Evolutionary conservation across 805 yeast genomes (phyloP).

Genomic region (Vanderwaltozyma tropicalis): DNA sequence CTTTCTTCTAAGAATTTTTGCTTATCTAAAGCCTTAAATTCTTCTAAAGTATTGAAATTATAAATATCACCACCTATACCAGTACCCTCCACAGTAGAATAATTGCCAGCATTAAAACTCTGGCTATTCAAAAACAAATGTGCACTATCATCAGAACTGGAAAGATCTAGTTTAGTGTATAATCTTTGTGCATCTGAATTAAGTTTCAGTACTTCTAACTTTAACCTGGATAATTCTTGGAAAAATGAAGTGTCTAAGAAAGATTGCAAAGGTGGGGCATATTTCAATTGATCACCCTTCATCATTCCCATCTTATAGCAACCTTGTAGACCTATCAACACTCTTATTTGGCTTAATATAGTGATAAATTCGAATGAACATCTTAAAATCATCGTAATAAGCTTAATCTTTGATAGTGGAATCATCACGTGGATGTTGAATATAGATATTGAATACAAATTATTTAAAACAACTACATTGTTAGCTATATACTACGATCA

Average conservation of each 20-base stretch:
- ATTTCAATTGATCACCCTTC: conserved; percentile 12
- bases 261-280: conserved; percentile 44
- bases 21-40: conserved; percentile 66
- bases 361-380: too few species aligned
- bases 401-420: too few species aligned
- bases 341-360: too few species aligned
- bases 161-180: conserved; percentile 20
- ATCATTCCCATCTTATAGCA: background rate
- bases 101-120: conserved; percentile 25
- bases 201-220: conserved; percentile 63
- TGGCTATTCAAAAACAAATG: conserved; percentile 21
- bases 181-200: conserved; percentile 23
- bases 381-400: too few species aligned
- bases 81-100: conserved; percentile 2
- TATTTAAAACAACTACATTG: too few species aligned
- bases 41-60: conserved; percentile 78
- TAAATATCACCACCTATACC: conserved; percentile 32
- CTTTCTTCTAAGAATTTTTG: conserved; percentile 38
- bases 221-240: conserved; percentile 57
- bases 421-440: too few species aligned
- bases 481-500: too few species aligned
- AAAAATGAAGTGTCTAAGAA: conserved; percentile 85
- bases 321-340: too few species aligned
- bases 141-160: conserved; percentile 9
- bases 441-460: too few species aligned